Evolutionary conservation across 306 rosid species (phyloP).

Genomic region (Vigna reflexopilosa): DNA sequence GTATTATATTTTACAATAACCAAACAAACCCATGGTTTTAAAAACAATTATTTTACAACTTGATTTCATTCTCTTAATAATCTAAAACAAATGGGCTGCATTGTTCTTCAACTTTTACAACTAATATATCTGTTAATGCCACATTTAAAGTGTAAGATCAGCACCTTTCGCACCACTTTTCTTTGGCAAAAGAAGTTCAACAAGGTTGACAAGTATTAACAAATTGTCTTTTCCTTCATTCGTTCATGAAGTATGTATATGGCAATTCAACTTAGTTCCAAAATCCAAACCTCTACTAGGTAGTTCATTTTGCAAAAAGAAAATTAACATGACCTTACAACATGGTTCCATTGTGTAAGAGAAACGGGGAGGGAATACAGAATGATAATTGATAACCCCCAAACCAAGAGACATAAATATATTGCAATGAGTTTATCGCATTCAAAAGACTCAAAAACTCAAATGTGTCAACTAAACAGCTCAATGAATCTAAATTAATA

Average conservation of each 20-base stretch:
- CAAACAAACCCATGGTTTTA: background rate
- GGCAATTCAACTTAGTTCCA: background rate
- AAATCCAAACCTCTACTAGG: background rate
- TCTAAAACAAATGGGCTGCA: background rate
- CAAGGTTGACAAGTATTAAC: background rate
- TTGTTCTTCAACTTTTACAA: slow-evolving; percentile 8
- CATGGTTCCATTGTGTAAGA: background rate
- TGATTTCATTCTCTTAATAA: background rate
- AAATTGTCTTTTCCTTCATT: background rate
- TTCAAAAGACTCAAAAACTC: slow-evolving; percentile 27
- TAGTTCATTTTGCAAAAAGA: background rate
- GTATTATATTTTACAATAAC: background rate
- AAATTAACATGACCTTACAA: slow-evolving; percentile 9
- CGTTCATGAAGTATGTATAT: background rate
- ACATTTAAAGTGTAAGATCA: background rate
- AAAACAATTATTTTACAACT: background rate
- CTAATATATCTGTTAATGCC: slow-evolving; percentile 4
- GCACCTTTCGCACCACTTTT: slow-evolving; percentile 6
- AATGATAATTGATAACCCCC: slow-evolving; percentile 7
- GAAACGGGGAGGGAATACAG: background rate
- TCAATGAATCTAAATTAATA: background rate
- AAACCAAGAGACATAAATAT: background rate
- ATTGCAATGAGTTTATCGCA: background rate
- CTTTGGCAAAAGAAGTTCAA: background rate
- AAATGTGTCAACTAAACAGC: background rate